Base-by-base conservation (phyloP, 2,329 filamentous ascomycete genomes). In the Neofusicoccum parvum region DNA sequence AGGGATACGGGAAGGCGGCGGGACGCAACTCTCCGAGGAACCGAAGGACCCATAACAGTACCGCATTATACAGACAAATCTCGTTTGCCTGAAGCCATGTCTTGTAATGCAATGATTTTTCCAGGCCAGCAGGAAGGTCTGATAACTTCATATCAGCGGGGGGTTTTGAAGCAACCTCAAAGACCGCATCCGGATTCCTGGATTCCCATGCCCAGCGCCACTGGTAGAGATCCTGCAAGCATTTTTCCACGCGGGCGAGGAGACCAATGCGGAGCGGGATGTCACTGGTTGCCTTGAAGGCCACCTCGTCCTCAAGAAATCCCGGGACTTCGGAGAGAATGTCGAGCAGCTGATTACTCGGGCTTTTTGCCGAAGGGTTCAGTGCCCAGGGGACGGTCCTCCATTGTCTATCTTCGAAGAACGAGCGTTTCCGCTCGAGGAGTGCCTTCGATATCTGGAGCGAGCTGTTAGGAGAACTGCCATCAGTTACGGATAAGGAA, bases 181-280 rank as follows among this genome's bases (percentile, higher is more conserved):
- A 54, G n/a, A 54, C 68, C 3, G 62, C 66, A 23, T 51, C 34
- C 14, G 68, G 68, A 46, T 68, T 68, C 7, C 37, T 15, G 2
- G 60, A 3, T 53, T 68, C 68, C 68, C 68, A 69, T 12, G 37
- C 49, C 62, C 56, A 69, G 32, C 68, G 66, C 68, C 68, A 69
- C n/a, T 62, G 20, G 50, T 67, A 66, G n/a, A 69, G 65, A 4
- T 60, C 51, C 36, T 60, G 64, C 41, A 69, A 36, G 15, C 43
- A 45, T 6, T 45, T 20, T n/a, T 66, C 62, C 7, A 68, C 62
- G n/a, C 56, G 64, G 3, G 17, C 34, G 2, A 69, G 62, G 6
- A 67, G 45, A 12, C n/a, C 23, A 12, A 39, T 17, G 3, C 36
- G 32, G 14, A 53, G 27, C 12, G 46, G 48, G 6, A 41, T 48